These are phyloP conservation scores for Agastache rugosa DNA, from an alignment of 257 asterid species.

Conservation along the genomic window DNA sequence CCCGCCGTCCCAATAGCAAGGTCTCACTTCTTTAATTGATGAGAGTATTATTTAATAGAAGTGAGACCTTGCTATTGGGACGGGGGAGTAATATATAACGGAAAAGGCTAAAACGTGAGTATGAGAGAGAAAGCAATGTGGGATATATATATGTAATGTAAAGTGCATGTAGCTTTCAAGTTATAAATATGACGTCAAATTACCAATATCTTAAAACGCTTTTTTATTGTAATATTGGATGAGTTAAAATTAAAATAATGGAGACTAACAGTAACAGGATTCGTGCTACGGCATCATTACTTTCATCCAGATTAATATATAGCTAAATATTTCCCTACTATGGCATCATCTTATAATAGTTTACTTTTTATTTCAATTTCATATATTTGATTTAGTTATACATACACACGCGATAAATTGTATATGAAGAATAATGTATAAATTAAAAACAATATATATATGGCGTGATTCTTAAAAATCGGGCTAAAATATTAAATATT, in stretches of 20 bases:
- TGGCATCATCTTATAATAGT: not conserved
- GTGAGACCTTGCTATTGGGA: too few relatives aligned
- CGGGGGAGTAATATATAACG: too few relatives aligned
- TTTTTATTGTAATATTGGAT: not conserved
- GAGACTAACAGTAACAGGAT: slow-evolving; percentile 9
- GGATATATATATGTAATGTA: not conserved
- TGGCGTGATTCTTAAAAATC: too few relatives aligned
- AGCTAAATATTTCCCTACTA: slow-evolving; percentile 9
- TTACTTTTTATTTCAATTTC: not conserved
- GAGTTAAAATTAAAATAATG: slow-evolving; percentile 14
- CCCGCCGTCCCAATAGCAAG: too few relatives aligned
- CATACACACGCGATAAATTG: too few relatives aligned
- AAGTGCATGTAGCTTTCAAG: slow-evolving; percentile 28
- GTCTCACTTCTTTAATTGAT: too few relatives aligned
- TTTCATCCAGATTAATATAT: slow-evolving; percentile 22
- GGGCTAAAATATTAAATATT: too few relatives aligned
- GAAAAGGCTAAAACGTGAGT: not conserved
- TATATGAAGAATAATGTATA: too few relatives aligned
- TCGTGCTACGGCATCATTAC: slow-evolving; percentile 9
- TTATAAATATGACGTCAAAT: slow-evolving; percentile 28
- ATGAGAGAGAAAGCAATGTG: not conserved
- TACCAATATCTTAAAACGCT: not conserved
- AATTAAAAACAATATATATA: too few relatives aligned
- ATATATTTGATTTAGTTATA: too few relatives aligned
- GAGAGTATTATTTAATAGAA: too few relatives aligned